These are phyloP conservation scores for Colletotrichum cereale DNA, from an alignment of 2,329 filamentous ascomycete species.

Conservation along the genomic window DNA sequence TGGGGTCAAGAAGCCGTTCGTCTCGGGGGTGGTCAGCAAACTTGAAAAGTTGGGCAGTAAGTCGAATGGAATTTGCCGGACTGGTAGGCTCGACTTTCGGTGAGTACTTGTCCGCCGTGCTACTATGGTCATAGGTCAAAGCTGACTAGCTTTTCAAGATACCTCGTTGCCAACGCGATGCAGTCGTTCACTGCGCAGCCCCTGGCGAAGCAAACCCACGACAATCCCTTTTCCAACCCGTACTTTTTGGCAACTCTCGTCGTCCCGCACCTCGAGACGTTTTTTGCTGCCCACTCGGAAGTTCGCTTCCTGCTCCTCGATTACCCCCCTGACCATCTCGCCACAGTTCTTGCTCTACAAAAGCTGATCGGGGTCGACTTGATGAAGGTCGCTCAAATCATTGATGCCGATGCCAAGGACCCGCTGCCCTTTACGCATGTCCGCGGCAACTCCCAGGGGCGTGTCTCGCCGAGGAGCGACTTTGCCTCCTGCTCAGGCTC, in stretches of 20 bases:
- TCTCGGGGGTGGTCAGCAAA: conserved; percentile 61
- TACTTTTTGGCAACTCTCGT: conserved; percentile 68
- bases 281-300: conserved; percentile 64
- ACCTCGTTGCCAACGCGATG: conserved; percentile 71
- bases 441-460: conserved; percentile 50
- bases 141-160: conserved; percentile 54
- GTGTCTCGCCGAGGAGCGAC: conserved; percentile 39
- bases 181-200: conserved; percentile 67
- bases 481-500: conserved; percentile 24
- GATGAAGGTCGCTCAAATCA: conserved; percentile 70
- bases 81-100: conserved; percentile 70
- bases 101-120: conserved; percentile 48
- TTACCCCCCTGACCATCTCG: conserved; percentile 68
- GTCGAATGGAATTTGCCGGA: conserved; percentile 62
- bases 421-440: conserved; percentile 55
- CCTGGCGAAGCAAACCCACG: conserved; percentile 61
- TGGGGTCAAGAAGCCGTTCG: conserved; percentile 64
- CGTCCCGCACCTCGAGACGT: conserved; percentile 71
- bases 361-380: conserved; percentile 67
- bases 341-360: conserved; percentile 69
- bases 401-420: conserved; percentile 58
- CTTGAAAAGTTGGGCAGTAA: conserved; percentile 68
- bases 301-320: conserved; percentile 71
- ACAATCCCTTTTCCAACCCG: conserved; percentile 67
- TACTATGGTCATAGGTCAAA: neutral